Conservation (phyloP, 1,284 basidiomycete genomes). For the Leccinum subrobustum region DNA sequence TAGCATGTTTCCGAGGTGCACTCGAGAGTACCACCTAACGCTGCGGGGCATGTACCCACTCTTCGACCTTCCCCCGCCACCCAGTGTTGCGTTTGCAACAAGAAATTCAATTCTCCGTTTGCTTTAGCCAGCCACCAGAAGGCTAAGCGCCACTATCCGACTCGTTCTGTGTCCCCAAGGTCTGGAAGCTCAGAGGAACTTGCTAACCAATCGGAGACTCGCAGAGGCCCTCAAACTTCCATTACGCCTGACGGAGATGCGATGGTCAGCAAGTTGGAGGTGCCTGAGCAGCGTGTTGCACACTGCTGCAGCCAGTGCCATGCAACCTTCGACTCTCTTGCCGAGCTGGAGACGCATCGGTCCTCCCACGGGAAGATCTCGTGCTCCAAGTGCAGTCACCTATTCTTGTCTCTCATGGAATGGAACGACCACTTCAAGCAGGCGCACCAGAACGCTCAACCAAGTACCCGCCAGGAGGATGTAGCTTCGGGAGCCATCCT, state of each 20-base stretch:
- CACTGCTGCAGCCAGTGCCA: conserved; percentile 25
- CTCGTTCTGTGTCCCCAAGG: conserved; percentile 5
- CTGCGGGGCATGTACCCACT: background rate
- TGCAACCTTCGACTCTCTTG: conserved; percentile 16
- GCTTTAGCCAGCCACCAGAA: conserved; percentile 25
- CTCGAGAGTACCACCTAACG: conserved; percentile 3
- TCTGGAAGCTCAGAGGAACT: conserved; percentile 4
- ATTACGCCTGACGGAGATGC: background rate
- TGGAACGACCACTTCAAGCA: conserved; percentile 30
- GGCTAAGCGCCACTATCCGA: conserved; percentile 24
- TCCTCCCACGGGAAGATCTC: conserved; percentile 22
- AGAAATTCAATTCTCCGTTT: conserved; percentile 21
- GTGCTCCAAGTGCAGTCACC: conserved; percentile 28
- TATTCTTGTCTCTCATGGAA: conserved; percentile 25
- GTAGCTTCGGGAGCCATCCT: conserved; percentile 1
- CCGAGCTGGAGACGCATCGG: conserved; percentile 26
- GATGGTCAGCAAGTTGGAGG: background rate
- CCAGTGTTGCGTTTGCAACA: conserved; percentile 28
- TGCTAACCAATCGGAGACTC: conserved; percentile 5
- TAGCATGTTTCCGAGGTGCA: conserved; percentile 29
- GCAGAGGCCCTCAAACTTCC: background rate
- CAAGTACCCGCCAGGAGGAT: conserved; percentile 6
- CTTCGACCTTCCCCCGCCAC: conserved; percentile 8
- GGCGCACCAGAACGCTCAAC: conserved; percentile 15
- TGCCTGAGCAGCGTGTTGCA: conserved; percentile 1